Evolutionary conservation across 441 rosid species (phyloP).

Genomic region (Bocquillonia castaneifolia): DNA sequence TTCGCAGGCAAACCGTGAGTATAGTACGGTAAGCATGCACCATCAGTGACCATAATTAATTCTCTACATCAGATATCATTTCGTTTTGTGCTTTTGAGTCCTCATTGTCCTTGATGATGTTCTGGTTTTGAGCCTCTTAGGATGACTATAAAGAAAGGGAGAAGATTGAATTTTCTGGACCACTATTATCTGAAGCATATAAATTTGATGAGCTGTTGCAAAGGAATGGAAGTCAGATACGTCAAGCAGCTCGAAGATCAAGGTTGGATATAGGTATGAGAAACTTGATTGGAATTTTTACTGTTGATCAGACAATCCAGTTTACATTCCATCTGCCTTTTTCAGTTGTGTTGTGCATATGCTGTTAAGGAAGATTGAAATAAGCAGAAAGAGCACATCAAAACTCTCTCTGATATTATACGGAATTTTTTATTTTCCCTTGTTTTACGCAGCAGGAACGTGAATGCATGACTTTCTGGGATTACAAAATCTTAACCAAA

Average conservation of each 20-base stretch:
- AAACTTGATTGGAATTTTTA: not conserved
- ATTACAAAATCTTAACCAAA: not conserved
- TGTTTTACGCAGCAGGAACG: slow-evolving; percentile 27
- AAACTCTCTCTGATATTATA: not conserved
- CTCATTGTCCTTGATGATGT: not conserved
- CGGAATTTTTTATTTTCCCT: not conserved
- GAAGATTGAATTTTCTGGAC: slow-evolving; percentile 48
- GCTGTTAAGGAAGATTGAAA: not conserved
- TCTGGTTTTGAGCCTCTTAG: slow-evolving; percentile 17
- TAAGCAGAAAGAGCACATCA: not conserved
- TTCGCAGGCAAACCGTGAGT: slow-evolving; percentile 25
- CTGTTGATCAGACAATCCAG: not conserved
- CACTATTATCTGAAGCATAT: slow-evolving; percentile 40
- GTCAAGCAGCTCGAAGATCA: slow-evolving; percentile 50
- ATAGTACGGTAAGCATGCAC: slow-evolving; percentile 30
- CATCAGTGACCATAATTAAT: not conserved
- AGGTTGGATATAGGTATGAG: slow-evolving; percentile 42
- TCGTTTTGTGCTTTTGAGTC: not conserved
- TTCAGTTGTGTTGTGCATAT: not conserved
- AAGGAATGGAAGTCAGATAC: slow-evolving; percentile 60
- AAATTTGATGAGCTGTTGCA: slow-evolving; percentile 51
- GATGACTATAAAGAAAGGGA: slow-evolving; percentile 21
- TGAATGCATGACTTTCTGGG: not conserved
- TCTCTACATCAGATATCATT: too few relatives aligned
- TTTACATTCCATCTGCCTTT: not conserved